Base-by-base conservation (phyloP, 495 filamentous ascomycete species). In the Neurospora sp. region DNA sequence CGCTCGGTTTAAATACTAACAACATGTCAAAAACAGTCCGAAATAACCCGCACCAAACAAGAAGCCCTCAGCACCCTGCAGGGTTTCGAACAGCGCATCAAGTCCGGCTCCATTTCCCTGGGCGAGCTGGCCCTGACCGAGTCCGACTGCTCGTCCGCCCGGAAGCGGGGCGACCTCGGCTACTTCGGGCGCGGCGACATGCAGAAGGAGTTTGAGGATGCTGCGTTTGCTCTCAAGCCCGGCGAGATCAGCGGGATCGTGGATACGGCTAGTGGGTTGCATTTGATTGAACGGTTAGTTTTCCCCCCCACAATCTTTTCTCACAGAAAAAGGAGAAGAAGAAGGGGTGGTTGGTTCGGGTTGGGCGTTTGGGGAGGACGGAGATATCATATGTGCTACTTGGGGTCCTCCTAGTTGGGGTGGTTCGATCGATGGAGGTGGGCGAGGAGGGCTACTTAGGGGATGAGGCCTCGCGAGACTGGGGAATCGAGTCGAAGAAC, bases 171-270 rank as follows among this genome's bases (percentile, higher is more conserved):
- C 40, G 96, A 98, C 83, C 84, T 99, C 86, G 96, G 96, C 1
- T 97, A 93, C 81, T 99, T 99, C 78, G 94, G 93, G 31, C 89
- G 83, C 72, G 92, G 93, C 6, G 96, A 99, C 77, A 99, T 99
- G 96, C 96, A 99, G 79, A 97, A 95, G 85, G 96, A 98, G 82
- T 99, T 99, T 75, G 96, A 98, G 81, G 93, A 97, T 40, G 94
- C 94, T 0, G 91, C 95, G 5, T 98, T 98, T 84, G 89, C 89
- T 16, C 83, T 99, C 40, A 88, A 93, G 79, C 90, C 90, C 0
- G 93, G 93, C 27, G 90, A 98, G 80, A 88, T 99, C 72, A 97
- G 93, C 79, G 83, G 86, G 27, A 84, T 97, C 38, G 92, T 98
- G 0, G 91, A 97, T 78, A 97, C 95, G 5, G 93, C 93, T n/a